Evolutionary conservation across 2,329 filamentous ascomycete genomes (phyloP).

Genomic region (Corinectria fuckeliana): DNA sequence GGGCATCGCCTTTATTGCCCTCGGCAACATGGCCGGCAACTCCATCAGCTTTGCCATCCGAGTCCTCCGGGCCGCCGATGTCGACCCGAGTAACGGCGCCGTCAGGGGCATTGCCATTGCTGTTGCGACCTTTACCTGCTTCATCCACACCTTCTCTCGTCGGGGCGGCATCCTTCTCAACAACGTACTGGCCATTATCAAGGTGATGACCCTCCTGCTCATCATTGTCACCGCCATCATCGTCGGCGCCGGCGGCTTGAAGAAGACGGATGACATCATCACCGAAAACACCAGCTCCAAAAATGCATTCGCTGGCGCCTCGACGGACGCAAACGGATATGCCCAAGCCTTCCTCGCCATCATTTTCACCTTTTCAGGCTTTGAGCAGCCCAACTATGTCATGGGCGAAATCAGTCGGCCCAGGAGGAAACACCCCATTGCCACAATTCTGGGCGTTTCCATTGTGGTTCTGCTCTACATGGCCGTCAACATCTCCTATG

Average conservation of each 20-base stretch:
- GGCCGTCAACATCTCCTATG: conserved; percentile 47
- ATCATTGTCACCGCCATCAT: conserved; percentile 47
- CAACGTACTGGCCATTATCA: conserved; percentile 58
- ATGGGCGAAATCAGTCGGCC: conserved; percentile 44
- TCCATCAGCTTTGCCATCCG: conserved; percentile 53
- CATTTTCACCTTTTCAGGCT: conserved; percentile 48
- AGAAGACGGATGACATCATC: conserved; percentile 35
- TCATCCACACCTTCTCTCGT: conserved; percentile 56
- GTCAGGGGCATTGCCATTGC: conserved; percentile 56
- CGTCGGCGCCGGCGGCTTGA: conserved; percentile 39
- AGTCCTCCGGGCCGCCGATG: conserved; percentile 45
- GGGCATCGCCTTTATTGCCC: conserved; percentile 51
- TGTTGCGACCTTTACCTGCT: conserved; percentile 50
- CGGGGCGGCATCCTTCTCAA: conserved; percentile 58
- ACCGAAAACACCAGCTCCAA: conserved; percentile 35
- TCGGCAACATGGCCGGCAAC: conserved; percentile 58
- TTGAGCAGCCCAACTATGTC: conserved; percentile 48
- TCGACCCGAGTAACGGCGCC: conserved; percentile 37
- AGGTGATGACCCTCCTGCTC: conserved; percentile 54
- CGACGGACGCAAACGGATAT: conserved; percentile 41
- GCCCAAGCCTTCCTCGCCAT: conserved; percentile 51
- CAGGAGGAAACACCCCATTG: conserved; percentile 42
- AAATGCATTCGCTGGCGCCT: conserved; percentile 34
- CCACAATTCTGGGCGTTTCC: conserved; percentile 40
- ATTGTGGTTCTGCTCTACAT: conserved; percentile 44